A percentile compares a stretch with the other conserved stretches of the same genome.
phyloP scores from a whole-genome alignment of 495 filamentous ascomycete genomes.

The Opeltia flavorubescens region DNA sequence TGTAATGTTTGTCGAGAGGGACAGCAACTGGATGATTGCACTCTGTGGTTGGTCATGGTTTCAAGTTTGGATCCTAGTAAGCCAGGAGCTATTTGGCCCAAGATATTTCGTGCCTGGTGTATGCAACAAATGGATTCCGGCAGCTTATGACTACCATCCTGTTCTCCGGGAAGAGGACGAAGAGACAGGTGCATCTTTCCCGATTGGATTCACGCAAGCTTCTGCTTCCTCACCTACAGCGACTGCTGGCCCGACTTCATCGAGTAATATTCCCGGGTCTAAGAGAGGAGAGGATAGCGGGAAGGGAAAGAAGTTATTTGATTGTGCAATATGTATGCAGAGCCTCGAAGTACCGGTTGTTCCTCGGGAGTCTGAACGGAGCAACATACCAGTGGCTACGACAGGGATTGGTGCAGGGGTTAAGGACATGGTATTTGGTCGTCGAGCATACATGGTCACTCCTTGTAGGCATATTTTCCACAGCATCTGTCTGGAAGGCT shows the following conservation, averaged over 20 bases:
- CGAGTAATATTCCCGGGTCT: conserved; percentile 26
- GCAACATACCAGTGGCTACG: conserved; percentile 39
- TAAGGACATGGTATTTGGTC: conserved; percentile 46
- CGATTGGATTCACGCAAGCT: conserved; percentile 48
- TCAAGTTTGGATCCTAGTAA: conserved; percentile 64
- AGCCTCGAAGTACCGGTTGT: conserved; percentile 78
- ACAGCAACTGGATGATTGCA: conserved; percentile 43
- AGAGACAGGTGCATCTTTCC: conserved; percentile 52
- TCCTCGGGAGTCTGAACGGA: conserved; percentile 27
- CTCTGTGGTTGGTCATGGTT: conserved; percentile 80
- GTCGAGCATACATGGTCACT: conserved; percentile 88
- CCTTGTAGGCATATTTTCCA: conserved; percentile 96
- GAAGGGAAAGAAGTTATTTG: conserved; percentile 50
- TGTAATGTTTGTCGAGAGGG: conserved; percentile 61
- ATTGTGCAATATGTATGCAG: conserved; percentile 93
- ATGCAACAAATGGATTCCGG: conserved; percentile 49
- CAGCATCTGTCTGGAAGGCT: conserved; percentile 81
- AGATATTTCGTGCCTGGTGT: conserved; percentile 49
- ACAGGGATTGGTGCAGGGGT: not conserved
- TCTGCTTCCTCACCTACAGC: conserved; percentile 8
- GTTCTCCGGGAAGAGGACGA: conserved; percentile 72
- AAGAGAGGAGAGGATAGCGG: conserved; percentile 18
- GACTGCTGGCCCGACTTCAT: conserved; percentile 11
- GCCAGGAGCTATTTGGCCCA: conserved; percentile 77
- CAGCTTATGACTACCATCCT: conserved; percentile 92